phyloP scores from a whole-genome alignment of 306 rosid species.

The Prunus kanzakura region DNA sequence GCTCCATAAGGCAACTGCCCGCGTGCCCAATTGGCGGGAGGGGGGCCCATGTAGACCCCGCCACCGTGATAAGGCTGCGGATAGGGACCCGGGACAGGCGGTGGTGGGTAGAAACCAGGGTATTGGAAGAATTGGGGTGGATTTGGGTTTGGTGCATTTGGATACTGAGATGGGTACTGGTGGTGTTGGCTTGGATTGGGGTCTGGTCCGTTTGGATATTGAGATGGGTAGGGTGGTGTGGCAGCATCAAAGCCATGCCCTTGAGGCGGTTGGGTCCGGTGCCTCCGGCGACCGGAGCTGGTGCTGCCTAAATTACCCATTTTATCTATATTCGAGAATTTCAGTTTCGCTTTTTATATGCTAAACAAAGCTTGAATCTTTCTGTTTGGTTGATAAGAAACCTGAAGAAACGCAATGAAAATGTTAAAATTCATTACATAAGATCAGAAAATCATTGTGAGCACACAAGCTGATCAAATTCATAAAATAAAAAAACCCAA shows the following conservation, averaged over 20 bases:
- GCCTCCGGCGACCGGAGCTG: conserved; percentile 23
- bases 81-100: conserved; percentile 14
- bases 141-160: conserved; percentile 18
- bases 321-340: neutral
- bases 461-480: neutral
- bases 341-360: neutral
- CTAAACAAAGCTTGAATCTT: neutral
- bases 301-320: conserved; percentile 44
- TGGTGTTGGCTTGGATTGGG: conserved; percentile 18
- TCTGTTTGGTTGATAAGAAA: neutral
- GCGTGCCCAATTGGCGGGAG: neutral
- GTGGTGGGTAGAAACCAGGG: conserved; percentile 26
- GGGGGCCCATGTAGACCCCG: conserved; percentile 13
- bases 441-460: neutral
- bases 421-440: neutral
- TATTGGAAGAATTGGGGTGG: conserved; percentile 23
- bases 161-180: conserved; percentile 19
- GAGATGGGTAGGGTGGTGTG: conserved; percentile 26
- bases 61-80: conserved; percentile 10
- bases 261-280: conserved; percentile 18
- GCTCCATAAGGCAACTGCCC: conserved; percentile 25
- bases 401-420: neutral
- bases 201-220: conserved; percentile 16
- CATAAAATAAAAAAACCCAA: neutral
- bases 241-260: conserved; percentile 12